phyloP scores from a whole-genome alignment of 1,139 yeast species.

The Geotrichum aggregatum region DNA sequence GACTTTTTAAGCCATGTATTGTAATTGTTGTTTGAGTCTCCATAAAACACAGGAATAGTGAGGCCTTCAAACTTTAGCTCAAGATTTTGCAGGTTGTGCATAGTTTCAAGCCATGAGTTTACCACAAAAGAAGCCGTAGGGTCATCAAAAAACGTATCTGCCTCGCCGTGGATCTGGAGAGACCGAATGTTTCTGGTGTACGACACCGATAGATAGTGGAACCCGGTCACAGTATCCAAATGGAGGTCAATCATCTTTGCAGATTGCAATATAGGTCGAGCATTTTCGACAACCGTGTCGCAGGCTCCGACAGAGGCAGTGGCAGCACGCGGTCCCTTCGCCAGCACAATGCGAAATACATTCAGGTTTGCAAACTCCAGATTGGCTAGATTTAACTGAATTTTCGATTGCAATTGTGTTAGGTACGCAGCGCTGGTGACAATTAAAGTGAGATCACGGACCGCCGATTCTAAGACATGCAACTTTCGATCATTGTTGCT shows the following conservation, averaged over 20 bases:
- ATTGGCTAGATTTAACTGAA: no score
- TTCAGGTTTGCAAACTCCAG: background rate
- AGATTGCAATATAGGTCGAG: background rate
- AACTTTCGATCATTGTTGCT: background rate
- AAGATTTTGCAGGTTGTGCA: background rate
- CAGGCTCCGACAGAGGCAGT: no score
- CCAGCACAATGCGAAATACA: background rate
- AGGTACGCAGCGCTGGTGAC: no score
- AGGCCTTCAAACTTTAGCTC: background rate
- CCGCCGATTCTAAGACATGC: no score
- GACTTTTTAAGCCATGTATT: background rate
- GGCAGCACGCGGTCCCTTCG: no score
- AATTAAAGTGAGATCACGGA: no score
- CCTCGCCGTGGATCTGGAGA: background rate
- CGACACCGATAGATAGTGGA: background rate
- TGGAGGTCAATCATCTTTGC: background rate
- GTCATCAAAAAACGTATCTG: background rate
- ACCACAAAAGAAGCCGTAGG: background rate
- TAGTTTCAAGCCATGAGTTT: slow-evolving; percentile 1
- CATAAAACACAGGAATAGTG: background rate
- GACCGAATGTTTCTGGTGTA: background rate
- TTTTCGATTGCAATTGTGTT: no score
- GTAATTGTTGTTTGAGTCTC: background rate
- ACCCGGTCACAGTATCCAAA: background rate
- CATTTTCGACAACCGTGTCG: background rate